Evolutionary conservation across 768 basidiomycete species (phyloP).

Genomic region (Leccinum fibrillosum): DNA sequence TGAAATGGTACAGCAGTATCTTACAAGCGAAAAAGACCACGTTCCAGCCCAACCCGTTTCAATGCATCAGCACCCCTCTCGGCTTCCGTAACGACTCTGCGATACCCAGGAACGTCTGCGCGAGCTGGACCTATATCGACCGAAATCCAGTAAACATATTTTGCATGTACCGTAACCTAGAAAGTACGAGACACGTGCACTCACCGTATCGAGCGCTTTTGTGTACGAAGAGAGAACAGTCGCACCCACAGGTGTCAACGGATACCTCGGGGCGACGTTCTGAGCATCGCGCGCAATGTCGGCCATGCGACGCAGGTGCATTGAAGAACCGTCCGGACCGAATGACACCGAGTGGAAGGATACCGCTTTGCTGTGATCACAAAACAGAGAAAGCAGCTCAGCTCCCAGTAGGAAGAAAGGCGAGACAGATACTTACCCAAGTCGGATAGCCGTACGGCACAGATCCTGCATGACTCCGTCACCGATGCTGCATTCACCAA

Average conservation of each 20-base stretch:
- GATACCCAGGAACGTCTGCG: conserved; percentile 56
- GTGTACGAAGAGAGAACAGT: conserved; percentile 45
- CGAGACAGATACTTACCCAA: conserved; percentile 37
- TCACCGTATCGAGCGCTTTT: conserved; percentile 50
- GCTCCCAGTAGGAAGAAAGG: neutral
- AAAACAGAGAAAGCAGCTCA: neutral
- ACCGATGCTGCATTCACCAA: conserved; percentile 43
- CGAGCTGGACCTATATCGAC: conserved; percentile 48
- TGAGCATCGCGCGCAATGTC: conserved; percentile 48
- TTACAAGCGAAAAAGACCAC: neutral
- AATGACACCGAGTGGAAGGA: conserved; percentile 62
- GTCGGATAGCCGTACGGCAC: conserved; percentile 39
- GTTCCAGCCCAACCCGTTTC: neutral
- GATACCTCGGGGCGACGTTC: conserved; percentile 40
- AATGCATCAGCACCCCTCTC: conserved; percentile 44
- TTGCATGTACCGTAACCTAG: too few relatives aligned
- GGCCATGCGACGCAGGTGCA: conserved; percentile 45
- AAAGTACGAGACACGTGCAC: neutral
- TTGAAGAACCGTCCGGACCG: conserved; percentile 31
- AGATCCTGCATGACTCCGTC: conserved; percentile 40
- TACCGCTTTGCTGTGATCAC: conserved; percentile 42
- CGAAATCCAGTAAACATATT: neutral
- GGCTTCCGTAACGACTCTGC: conserved; percentile 58
- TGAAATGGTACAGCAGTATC: conserved; percentile 2
- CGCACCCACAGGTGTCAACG: conserved; percentile 30